Evolutionary conservation across 1,284 basidiomycete genomes (phyloP).

Genomic region (Ustilago sp.): DNA sequence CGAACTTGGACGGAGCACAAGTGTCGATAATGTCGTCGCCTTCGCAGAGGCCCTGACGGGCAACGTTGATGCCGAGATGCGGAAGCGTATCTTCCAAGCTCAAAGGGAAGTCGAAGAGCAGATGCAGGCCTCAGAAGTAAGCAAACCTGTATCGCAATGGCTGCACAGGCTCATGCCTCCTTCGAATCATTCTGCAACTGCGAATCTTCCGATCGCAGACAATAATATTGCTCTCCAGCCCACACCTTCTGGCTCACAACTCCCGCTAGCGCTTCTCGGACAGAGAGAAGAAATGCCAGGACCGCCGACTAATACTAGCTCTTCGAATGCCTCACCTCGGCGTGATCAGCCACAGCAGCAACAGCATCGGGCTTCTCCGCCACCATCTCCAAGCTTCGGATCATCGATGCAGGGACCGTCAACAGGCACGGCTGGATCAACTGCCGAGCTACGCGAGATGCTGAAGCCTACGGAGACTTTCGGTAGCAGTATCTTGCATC

Average conservation of each 20-base stretch:
- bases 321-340: neutral
- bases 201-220: neutral
- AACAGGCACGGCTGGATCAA: neutral
- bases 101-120: neutral
- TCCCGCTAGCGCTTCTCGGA: neutral
- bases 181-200: neutral
- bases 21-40: neutral
- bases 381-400: conserved; percentile 1
- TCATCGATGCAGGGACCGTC: neutral
- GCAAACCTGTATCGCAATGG: neutral
- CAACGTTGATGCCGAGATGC: conserved; percentile 2
- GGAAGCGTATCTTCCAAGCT: neutral
- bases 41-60: neutral
- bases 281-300: neutral
- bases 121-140: neutral
- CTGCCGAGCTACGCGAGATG: conserved; percentile 10
- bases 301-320: neutral
- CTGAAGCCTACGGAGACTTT: neutral
- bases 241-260: neutral
- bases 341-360: neutral
- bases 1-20: neutral
- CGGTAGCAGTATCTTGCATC: neutral
- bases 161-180: neutral
- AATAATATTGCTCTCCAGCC: neutral
- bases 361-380: neutral